Evolutionary conservation across 2,329 filamentous ascomycete genomes (phyloP), one percentile per base, ranked within the genome.

Genomic region (Penicillium sp.): DNA sequence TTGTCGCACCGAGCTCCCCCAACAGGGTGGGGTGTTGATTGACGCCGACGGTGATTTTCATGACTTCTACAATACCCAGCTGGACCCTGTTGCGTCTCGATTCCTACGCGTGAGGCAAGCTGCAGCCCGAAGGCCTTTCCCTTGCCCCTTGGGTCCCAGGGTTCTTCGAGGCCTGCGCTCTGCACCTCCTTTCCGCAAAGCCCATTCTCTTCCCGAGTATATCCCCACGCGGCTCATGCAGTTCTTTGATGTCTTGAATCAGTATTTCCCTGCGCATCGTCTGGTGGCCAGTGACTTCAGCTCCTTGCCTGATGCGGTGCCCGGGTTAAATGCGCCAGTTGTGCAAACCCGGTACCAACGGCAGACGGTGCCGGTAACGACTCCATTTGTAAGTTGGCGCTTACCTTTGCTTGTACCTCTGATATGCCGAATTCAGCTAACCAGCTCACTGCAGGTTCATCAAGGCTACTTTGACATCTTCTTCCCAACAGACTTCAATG

Each of bases 381-480:
- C 93, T 4, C 89, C 91, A 38, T 78, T 95, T 63, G 93, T 95
- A 73, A 69, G 84, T 70, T 14, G 8, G 16, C 8, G 4, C 25
- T 10, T 16, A 4, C 11, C 13, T 32, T 4, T 3, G 7, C 4
- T 6, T 26, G 11, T n/a, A n/a, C n/a, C n/a, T n/a, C n/a, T n/a
- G n/a, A 31, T 2, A 5, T 3, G 2, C 6, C 15, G 25, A n/a
- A 23, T 11, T 15, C n/a, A 23, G 17, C 40, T 54, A 30, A 48
- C 40, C 41, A 2, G 14, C 20, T 33, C 4, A 15, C 18, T 8
- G 9, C 49, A 94, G 87, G 87, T 96, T 33, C 90, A 97, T 64
- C 94, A 98, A 71, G 94, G 93, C 31, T 97, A 95, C 69, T 98
- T 98, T 62, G 94, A 98, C 63, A 96, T 98, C 57, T 83, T 98